Evolutionary conservation across 805 yeast species (phyloP).

Genomic region (Pichia occidentalis): DNA sequence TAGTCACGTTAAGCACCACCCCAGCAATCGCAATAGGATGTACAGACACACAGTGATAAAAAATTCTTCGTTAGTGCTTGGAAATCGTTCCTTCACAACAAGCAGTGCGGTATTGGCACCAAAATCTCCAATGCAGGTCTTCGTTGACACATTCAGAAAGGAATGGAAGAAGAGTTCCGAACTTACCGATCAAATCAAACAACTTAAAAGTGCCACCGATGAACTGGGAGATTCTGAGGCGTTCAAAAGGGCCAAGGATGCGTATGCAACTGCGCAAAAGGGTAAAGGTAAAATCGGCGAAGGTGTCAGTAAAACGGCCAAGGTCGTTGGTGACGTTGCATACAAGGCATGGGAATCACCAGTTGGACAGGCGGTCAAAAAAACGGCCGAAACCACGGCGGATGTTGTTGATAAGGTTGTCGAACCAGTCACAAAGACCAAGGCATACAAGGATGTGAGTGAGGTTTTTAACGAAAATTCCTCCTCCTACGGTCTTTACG

Average conservation of each 20-base stretch:
- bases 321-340: conserved; percentile 85
- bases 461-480: conserved; percentile 92
- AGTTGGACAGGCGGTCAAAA: conserved; percentile 82
- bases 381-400: conserved; percentile 76
- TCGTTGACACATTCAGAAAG: conserved; percentile 80
- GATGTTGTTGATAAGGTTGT: conserved; percentile 78
- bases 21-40: conserved; percentile 6
- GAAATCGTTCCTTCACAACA: conserved; percentile 5
- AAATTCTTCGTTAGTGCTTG: conserved; percentile 2
- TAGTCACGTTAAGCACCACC: no score
- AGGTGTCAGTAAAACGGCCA: conserved; percentile 84
- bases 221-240: conserved; percentile 91
- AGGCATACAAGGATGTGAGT: conserved; percentile 80
- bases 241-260: conserved; percentile 86
- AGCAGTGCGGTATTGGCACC: conserved; percentile 12
- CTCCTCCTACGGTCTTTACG: conserved; percentile 87
- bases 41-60: conserved; percentile 9
- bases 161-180: conserved; percentile 92
- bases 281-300: conserved; percentile 54
- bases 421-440: conserved; percentile 90
- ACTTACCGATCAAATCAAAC: conserved; percentile 86
- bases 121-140: conserved; percentile 84
- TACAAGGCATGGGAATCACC: conserved; percentile 94
- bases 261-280: conserved; percentile 78
- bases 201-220: conserved; percentile 93